Base-by-base conservation (phyloP, 2,329 filamentous ascomycete genomes). In the Ceratocystis variospora region DNA sequence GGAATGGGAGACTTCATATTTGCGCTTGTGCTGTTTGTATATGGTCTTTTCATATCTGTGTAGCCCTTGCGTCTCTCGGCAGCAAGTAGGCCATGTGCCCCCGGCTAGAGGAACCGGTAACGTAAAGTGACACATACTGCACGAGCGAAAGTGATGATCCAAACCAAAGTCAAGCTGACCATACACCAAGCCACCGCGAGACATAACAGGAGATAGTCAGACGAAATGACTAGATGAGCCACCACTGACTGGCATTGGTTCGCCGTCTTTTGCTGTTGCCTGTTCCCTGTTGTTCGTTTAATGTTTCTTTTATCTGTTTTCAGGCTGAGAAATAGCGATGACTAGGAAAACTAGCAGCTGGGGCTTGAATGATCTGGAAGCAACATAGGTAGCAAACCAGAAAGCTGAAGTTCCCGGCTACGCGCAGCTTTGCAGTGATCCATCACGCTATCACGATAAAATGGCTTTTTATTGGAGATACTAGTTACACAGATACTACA, bases 131-230 rank as follows among this genome's bases (percentile, higher is more conserved):
- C 48, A 55, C 68, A 67, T 67, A 57, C 59, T 66, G 69, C 55
- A 68, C 66, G 64, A 48, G 46, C 53, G 19, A 33, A n/a, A 50
- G 65, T 66, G 65, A 62, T 61, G 67, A 65, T 31, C 19, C 28
- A 61, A 28, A 53, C 15, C 19, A 25, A 53, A 25, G 22, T 25
- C 48, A 28, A 28, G 48, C 48, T 53, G 22, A 53, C 12, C 48
- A 53, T 25, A 28, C 48, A 53, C 19, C 22, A 53, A 22, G 22
- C 8, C 19, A 28, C 8, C 8, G 25, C 8, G 25, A 10, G 22
- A 53, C 48, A 28, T 25, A 25, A 17, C 19, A 53, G 48, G 22
- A 28, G 22, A 48, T n/a, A 22, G 46, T n/a, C 17, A 48, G 46
- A 48, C 17, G 46, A 48, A 4, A 48, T 22, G 37, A 41, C 10